phyloP scores from a whole-genome alignment of 2,329 filamentous ascomycete genomes.

The Pseudocercospora fijiensis region DNA sequence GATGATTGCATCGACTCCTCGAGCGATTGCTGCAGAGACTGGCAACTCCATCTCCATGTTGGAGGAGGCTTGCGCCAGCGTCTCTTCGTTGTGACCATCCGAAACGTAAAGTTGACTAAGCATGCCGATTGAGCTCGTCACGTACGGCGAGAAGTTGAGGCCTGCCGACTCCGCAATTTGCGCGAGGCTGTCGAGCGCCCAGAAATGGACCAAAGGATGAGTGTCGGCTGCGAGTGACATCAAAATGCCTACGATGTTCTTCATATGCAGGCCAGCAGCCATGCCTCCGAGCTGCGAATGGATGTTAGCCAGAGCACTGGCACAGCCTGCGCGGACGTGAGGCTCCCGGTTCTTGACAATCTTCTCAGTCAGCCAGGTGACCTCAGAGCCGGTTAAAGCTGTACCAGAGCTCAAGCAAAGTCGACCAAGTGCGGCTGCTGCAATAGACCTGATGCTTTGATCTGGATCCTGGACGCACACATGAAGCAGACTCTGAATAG shows the following conservation, averaged over 20 bases:
- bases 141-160: constrained; percentile 85
- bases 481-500: constrained; percentile 66
- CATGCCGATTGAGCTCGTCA: constrained; percentile 88
- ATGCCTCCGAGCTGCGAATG: constrained; percentile 95
- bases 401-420: constrained; percentile 85
- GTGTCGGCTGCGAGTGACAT: constrained; percentile 96
- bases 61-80: constrained; percentile 75
- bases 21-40: constrained; percentile 77
- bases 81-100: constrained; percentile 86
- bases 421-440: constrained; percentile 79
- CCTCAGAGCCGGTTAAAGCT: constrained; percentile 80
- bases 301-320: constrained; percentile 87
- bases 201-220: constrained; percentile 92
- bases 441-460: constrained; percentile 79
- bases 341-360: constrained; percentile 94
- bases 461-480: constrained; percentile 80
- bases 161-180: constrained; percentile 89
- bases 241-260: constrained; percentile 95
- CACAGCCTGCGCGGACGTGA: constrained; percentile 88
- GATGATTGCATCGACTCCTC: constrained; percentile 91
- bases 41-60: constrained; percentile 85
- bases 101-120: constrained; percentile 88
- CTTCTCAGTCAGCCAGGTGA: constrained; percentile 88
- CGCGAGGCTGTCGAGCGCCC: constrained; percentile 86
- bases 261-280: constrained; percentile 93